Evolutionary conservation across 495 filamentous ascomycete genomes (phyloP).

Genomic region (Talaromyces proteolyticus): DNA sequence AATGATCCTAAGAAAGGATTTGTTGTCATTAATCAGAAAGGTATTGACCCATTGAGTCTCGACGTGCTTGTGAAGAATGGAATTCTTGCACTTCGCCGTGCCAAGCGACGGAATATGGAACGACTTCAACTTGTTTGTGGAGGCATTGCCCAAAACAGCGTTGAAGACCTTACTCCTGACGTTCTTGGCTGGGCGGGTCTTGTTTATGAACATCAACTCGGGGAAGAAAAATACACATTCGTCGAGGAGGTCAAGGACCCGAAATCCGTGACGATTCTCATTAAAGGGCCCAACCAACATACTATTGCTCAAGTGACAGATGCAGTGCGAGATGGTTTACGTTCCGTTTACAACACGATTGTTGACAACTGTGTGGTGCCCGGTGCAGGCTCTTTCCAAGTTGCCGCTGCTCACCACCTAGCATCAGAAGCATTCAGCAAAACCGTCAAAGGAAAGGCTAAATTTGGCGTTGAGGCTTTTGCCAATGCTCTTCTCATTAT

Average conservation of each 20-base stretch:
- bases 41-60: conserved; percentile 92
- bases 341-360: conserved; percentile 98
- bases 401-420: conserved; percentile 87
- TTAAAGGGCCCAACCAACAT: conserved; percentile 95
- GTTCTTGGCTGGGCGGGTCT: conserved; percentile 93
- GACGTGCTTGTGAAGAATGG: conserved; percentile 97
- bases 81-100: conserved; percentile 86
- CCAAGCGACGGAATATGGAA: conserved; percentile 99
- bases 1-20: conserved; percentile 93
- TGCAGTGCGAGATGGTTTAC: conserved; percentile 91
- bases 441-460: conserved; percentile 93
- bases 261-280: conserved; percentile 96
- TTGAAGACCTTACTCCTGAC: conserved; percentile 85
- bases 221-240: conserved; percentile 99
- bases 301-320: conserved; percentile 96
- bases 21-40: conserved; percentile 98
- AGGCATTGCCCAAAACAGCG: conserved; percentile 87
- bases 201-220: conserved; percentile 95
- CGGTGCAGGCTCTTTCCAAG: conserved; percentile 92
- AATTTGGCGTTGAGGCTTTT: conserved; percentile 90
- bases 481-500: conserved; percentile 91
- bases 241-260: conserved; percentile 98
- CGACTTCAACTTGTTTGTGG: conserved; percentile 91
- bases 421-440: conserved; percentile 75
- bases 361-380: conserved; percentile 93